These are phyloP conservation scores for Penicillium sp. DNA, from an alignment of 2,329 filamentous ascomycete genomes.

Conservation along the genomic window DNA sequence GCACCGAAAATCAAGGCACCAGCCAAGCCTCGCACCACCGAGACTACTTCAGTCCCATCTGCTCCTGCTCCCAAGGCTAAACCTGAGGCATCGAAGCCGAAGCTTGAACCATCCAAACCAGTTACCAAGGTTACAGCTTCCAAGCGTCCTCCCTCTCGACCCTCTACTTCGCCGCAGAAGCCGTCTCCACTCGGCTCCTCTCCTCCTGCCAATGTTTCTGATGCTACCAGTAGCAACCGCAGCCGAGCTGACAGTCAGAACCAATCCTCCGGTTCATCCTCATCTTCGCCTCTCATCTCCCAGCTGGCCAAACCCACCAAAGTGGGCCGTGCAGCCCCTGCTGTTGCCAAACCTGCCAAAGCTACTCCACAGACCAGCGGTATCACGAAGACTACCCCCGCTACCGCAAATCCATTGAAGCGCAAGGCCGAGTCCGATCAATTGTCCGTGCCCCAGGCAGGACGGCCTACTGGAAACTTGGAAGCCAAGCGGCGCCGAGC, in stretches of 20 bases:
- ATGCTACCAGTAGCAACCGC: conserved; percentile 50
- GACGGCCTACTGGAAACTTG: conserved; percentile 39
- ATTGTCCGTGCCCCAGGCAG: conserved; percentile 21
- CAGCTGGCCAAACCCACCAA: conserved; percentile 37
- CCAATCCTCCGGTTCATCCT: conserved; percentile 45
- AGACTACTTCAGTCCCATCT: conserved; percentile 16
- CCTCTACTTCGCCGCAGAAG: conserved; percentile 57
- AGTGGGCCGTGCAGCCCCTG: conserved; percentile 18
- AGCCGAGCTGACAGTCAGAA: conserved; percentile 43
- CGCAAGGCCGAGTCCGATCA: conserved; percentile 43
- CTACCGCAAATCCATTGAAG: conserved; percentile 38
- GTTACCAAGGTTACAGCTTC: conserved; percentile 35
- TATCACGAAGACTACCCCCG: conserved; percentile 21
- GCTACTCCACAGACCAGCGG: conserved; percentile 27
- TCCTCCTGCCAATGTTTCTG: conserved; percentile 61
- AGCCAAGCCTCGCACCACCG: conserved; percentile 20
- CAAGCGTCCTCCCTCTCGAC: conserved; percentile 40
- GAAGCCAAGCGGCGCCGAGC: conserved; percentile 45
- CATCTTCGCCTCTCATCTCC: conserved; percentile 47
- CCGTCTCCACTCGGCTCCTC: conserved; percentile 63
- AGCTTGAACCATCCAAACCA: conserved; percentile 27
- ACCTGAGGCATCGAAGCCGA: conserved; percentile 12
- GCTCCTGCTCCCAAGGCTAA: conserved; percentile 28
- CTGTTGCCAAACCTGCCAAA: conserved; percentile 20
- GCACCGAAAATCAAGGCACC: conserved; percentile 21